phyloP scores from a whole-genome alignment of 768 basidiomycete species.

The Boletus reticulatus region DNA sequence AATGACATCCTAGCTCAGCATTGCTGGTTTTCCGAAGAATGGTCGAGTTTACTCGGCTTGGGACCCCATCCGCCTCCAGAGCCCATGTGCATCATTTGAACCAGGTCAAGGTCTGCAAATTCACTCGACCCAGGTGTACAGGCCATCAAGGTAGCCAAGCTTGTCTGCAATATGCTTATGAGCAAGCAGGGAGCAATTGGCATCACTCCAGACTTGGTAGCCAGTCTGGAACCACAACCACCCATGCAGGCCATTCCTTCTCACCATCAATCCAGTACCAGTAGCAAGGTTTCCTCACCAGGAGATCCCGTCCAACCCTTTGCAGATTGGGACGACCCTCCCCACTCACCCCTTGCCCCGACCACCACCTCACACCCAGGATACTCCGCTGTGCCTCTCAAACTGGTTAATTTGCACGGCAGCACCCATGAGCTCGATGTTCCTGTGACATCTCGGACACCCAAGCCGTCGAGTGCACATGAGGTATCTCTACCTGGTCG shows the following conservation, averaged over 20 bases:
- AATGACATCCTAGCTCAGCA: background rate
- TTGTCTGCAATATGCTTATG: background rate
- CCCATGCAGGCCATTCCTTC: background rate
- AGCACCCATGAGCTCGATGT: no score
- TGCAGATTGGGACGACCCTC: no score
- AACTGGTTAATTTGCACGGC: no score
- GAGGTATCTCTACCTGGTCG: background rate
- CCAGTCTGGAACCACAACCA: no score
- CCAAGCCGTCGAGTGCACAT: background rate
- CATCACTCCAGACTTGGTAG: background rate
- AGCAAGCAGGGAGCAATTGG: background rate
- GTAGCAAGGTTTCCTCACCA: background rate
- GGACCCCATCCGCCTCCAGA: background rate
- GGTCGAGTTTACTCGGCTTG: conserved; percentile 3
- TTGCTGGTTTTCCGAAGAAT: background rate
- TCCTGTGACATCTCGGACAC: background rate
- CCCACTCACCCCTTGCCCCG: no score
- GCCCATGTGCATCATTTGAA: background rate
- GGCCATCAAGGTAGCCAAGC: background rate
- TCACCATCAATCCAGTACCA: no score
- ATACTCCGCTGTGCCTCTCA: no score
- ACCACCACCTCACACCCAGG: no score
- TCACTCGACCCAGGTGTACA: background rate
- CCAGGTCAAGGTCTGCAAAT: background rate
- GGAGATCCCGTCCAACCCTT: no score